Conservation (phyloP, 1,284 basidiomycete genomes). For the Albatrellus sp. region DNA sequence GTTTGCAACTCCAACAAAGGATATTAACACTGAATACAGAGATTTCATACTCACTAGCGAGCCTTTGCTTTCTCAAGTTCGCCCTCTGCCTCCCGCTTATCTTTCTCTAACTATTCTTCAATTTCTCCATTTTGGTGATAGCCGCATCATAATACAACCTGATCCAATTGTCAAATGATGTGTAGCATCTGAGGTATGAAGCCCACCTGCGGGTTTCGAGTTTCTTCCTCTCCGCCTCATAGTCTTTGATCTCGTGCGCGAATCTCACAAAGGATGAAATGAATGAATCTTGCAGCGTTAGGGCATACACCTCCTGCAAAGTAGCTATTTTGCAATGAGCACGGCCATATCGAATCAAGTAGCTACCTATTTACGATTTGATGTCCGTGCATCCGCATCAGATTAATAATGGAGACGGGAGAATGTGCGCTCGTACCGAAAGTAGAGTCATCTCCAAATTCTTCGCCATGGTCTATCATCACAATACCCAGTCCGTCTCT, state of each 20-base stretch:
- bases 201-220: conserved; percentile 65
- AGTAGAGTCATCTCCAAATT: conserved; percentile 60
- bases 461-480: conserved; percentile 78
- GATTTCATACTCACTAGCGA: conserved; percentile 52
- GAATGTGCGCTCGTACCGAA: conserved; percentile 38
- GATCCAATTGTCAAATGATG: background rate
- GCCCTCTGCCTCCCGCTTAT: conserved; percentile 60
- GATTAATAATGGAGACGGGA: background rate
- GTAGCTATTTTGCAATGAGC: conserved; percentile 74
- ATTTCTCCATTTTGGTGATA: conserved; percentile 49
- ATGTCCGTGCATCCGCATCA: background rate
- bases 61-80: conserved; percentile 58
- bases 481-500: conserved; percentile 73
- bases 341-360: conserved; percentile 60
- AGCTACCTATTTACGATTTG: conserved; percentile 35
- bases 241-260: conserved; percentile 59
- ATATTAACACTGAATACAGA: too few relatives aligned
- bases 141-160: conserved; percentile 69
- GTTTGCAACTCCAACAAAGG: too few relatives aligned
- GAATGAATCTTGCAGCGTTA: conserved; percentile 62
- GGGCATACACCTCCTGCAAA: conserved; percentile 67
- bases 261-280: conserved; percentile 50
- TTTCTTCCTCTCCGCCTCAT: conserved; percentile 60
- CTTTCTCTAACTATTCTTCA: conserved; percentile 58
- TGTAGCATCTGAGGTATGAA: background rate